Conservation (phyloP, 352 stramenopile genomes). For the Peronosclerospora sorghi region DNA sequence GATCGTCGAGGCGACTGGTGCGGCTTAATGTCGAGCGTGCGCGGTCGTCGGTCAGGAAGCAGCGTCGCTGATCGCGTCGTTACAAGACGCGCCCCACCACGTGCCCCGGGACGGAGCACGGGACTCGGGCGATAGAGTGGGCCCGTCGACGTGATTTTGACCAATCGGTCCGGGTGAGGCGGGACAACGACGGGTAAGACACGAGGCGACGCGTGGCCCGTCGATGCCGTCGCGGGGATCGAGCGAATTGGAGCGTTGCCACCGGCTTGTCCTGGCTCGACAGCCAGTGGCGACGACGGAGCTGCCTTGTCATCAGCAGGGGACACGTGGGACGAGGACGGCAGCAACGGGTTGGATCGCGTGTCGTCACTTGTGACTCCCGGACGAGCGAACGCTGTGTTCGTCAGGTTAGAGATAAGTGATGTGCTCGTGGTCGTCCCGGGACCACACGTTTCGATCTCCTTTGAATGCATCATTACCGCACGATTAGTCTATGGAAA, state of each 20-base stretch:
- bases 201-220: conserved; percentile 10
- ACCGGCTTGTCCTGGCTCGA: conserved; percentile 4
- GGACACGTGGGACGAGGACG: too few relatives aligned
- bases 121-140: conserved; percentile 43
- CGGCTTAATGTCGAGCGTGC: conserved; percentile 66
- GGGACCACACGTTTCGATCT: too few relatives aligned
- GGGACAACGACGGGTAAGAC: conserved; percentile 37
- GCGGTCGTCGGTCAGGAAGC: conserved; percentile 28
- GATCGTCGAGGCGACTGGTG: conserved; percentile 58
- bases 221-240: conserved; percentile 4
- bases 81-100: conserved; percentile 13
- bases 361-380: background rate
- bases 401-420: too few relatives aligned
- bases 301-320: background rate
- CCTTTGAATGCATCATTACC: too few relatives aligned
- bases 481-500: too few relatives aligned
- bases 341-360: too few relatives aligned
- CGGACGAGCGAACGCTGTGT: too few relatives aligned
- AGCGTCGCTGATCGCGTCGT: conserved; percentile 9
- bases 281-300: background rate
- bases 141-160: conserved; percentile 45
- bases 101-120: conserved; percentile 32
- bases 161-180: conserved; percentile 37
- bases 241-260: conserved; percentile 18
- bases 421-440: too few relatives aligned